These are phyloP conservation scores for Solanum chiquidenum DNA, from an alignment of 257 asterid genomes.

Conservation along the genomic window DNA sequence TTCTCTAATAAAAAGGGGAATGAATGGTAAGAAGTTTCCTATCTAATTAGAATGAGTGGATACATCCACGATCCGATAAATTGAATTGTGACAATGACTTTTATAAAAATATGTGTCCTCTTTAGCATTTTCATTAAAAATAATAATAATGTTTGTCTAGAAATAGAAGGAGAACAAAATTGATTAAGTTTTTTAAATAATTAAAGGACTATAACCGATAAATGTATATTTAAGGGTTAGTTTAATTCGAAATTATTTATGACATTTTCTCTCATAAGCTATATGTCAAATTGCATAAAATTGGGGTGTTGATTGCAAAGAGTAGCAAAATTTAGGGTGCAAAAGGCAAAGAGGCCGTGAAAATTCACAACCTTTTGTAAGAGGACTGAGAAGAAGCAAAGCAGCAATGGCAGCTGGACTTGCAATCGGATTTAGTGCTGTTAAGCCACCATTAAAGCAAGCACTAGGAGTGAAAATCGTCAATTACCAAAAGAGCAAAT, in stretches of 20 bases:
- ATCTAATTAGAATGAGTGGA: too few relatives aligned
- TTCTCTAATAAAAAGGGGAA: too few relatives aligned
- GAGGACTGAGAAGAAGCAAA: not conserved
- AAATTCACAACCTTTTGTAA: not conserved
- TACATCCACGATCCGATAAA: too few relatives aligned
- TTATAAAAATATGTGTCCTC: too few relatives aligned
- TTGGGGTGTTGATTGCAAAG: not conserved
- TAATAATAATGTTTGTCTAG: too few relatives aligned
- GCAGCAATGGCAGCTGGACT: constrained; percentile 1
- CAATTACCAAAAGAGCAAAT: constrained; percentile 1
- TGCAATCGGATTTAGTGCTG: not conserved
- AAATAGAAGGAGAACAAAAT: too few relatives aligned
- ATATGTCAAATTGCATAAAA: not conserved
- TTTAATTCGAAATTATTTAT: not conserved
- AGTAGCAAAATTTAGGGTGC: not conserved
- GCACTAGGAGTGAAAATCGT: constrained; percentile 11
- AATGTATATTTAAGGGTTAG: not conserved
- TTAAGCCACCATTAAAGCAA: not conserved
- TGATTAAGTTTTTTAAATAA: too few relatives aligned
- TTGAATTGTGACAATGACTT: too few relatives aligned
- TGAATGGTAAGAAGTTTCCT: too few relatives aligned
- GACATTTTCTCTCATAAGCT: not conserved
- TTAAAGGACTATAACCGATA: too few relatives aligned
- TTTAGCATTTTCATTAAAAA: too few relatives aligned
- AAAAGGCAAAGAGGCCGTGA: not conserved